A percentile compares a stretch with the other conserved stretches of the same genome.
These are phyloP conservation scores for Fusarium temperatum DNA, from an alignment of 2,329 filamentous ascomycete species.

Conservation along the genomic window DNA sequence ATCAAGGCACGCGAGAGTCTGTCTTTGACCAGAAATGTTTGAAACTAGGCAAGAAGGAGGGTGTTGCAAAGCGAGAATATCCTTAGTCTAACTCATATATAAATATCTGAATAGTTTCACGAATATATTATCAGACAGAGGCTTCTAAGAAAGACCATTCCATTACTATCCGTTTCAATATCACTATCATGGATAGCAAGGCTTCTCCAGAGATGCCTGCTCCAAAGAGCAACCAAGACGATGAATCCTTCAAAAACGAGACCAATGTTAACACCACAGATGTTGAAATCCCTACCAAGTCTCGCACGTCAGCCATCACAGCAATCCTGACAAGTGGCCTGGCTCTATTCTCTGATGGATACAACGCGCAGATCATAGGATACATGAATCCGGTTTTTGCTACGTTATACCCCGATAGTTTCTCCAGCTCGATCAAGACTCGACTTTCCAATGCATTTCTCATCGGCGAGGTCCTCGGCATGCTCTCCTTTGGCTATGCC, in stretches of 20 bases:
- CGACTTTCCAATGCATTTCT: background rate
- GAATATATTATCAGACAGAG: fast-evolving
- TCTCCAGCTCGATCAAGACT: background rate
- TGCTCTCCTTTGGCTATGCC: background rate
- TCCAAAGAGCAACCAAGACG: background rate
- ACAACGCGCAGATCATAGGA: background rate
- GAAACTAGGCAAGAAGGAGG: too few species aligned
- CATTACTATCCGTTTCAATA: background rate
- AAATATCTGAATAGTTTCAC: too few species aligned
- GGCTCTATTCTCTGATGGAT: background rate
- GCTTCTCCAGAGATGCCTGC: background rate
- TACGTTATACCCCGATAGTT: background rate
- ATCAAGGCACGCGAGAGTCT: background rate
- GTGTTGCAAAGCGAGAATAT: too few species aligned
- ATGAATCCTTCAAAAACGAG: background rate
- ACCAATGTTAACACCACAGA: background rate
- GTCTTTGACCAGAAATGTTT: too few species aligned
- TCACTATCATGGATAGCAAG: background rate
- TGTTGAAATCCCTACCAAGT: background rate
- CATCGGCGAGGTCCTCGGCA: background rate
- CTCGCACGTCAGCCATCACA: background rate
- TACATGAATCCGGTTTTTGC: background rate
- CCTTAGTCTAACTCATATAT: background rate
- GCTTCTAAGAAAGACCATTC: fast-evolving
- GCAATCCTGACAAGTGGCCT: background rate